Base-by-base conservation (phyloP, 495 filamentous ascomycete genomes). In the Aspergillus haitiensis region DNA sequence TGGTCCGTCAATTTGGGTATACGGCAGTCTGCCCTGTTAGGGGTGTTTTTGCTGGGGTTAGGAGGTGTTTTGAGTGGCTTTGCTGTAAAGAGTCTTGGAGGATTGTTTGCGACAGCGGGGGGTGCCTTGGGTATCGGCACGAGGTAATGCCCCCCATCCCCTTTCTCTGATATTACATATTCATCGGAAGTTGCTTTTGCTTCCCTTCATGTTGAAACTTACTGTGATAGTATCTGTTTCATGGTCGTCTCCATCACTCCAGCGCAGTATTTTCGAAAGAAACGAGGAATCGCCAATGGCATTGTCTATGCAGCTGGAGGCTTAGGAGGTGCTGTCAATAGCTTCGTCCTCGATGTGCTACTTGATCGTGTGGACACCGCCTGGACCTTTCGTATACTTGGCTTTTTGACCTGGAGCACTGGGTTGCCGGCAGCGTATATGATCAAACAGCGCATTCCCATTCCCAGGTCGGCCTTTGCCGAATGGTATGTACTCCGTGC, bases 381-480 rank as follows among this genome's bases (percentile, higher is more conserved):
- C 0, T 86, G 83, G 82, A 80, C 80, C 5, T 84, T 83, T 55
- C 77, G 82, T 5, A 74, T 79, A 21, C 67, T 84, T 3, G 82
- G 80, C 10, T 62, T 81, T 35, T 55, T 81, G 6, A 81, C 73
- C 9, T 65, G 77, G 44, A 70, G 52, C 8, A 81, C 75, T n/a
- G 83, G 82, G 0, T 48, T 86, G 0, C 83, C 84, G 9, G 84
- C 83, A 0, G 84, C 84, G 0, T 84, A 71, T 55, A 57, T 86
- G 6, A 75, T 86, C 61, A 82, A 82, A 65, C 81, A 85, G 60
- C 75, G 83, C 5, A 68, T 69, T 5, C 75, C 78, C 0, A 70
- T 81, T n/a, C 74, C 67, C 5, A 72, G 61, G 9, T 60, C 70
- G 1, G 70, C 72, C 0, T 78, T 83, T 56, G 64, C 86, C 2